Conservation (phyloP, 371 early-diverging fungal genomes). For the Apophysomyces variabilis region DNA sequence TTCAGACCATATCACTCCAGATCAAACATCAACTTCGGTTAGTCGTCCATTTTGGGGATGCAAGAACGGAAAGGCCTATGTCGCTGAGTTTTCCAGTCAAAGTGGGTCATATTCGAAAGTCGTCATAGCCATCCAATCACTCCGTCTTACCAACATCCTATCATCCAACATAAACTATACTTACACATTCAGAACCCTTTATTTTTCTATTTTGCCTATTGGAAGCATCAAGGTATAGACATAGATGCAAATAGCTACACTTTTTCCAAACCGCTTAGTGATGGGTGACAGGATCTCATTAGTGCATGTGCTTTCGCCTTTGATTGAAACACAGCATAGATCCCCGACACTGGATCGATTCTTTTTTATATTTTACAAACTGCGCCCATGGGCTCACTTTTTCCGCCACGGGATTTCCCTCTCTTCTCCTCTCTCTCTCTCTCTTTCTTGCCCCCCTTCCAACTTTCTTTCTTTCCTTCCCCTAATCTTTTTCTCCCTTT, state of each 20-base stretch:
- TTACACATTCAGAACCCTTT: not conserved
- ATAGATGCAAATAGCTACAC: no score
- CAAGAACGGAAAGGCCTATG: not conserved
- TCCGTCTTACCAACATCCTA: no score
- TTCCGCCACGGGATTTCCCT: not conserved
- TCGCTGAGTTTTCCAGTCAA: slow-evolving; percentile 1
- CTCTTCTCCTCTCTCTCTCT: not conserved
- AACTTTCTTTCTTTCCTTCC: slow-evolving; percentile 20
- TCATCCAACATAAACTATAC: no score
- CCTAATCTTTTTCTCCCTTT: not conserved
- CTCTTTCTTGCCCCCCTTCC: not conserved
- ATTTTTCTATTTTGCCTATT: no score
- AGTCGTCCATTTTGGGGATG: no score
- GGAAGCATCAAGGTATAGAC: no score
- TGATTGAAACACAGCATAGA: slow-evolving; percentile 1
- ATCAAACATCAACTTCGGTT: no score
- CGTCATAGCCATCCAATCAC: not conserved
- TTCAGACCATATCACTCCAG: not conserved
- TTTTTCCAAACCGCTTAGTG: no score
- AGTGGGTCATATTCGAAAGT: not conserved
- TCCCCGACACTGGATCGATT: not conserved
- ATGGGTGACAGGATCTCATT: not conserved
- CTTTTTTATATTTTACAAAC: not conserved
- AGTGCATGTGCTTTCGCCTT: not conserved
- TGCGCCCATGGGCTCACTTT: slow-evolving; percentile 1